Evolutionary conservation across 768 basidiomycete genomes (phyloP).

Genomic region (Antrodiella citrinella): DNA sequence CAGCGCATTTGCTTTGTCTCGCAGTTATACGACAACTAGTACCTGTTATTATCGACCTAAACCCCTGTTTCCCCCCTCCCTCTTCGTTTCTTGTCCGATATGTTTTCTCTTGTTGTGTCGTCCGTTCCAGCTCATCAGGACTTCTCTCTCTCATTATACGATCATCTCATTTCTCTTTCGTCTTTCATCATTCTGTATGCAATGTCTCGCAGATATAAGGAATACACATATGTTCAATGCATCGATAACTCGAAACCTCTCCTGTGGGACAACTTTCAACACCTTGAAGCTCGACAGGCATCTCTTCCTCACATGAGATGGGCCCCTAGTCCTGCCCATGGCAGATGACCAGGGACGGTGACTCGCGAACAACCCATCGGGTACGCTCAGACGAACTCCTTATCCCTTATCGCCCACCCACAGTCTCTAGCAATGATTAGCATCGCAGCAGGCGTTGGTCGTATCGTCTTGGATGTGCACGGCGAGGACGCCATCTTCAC

Average conservation of each 20-base stretch:
- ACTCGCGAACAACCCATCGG: too few relatives aligned
- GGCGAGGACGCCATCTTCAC: slow-evolving; percentile 57
- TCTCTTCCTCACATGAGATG: too few relatives aligned
- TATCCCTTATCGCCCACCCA: too few relatives aligned
- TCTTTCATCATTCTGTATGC: background rate
- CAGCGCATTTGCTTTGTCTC: background rate
- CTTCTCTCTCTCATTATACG: slow-evolving; percentile 8
- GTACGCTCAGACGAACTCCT: too few relatives aligned
- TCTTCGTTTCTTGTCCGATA: background rate
- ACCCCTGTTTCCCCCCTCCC: slow-evolving; percentile 1
- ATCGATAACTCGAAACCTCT: background rate
- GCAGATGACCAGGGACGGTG: too few relatives aligned
- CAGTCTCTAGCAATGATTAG: slow-evolving; percentile 5
- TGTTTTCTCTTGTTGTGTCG: background rate
- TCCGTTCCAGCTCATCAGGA: slow-evolving; percentile 8
- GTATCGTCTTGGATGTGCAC: slow-evolving; percentile 44
- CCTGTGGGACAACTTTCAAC: background rate
- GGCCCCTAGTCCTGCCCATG: too few relatives aligned
- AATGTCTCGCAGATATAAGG: background rate
- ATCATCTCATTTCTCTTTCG: background rate
- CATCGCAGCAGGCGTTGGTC: slow-evolving; percentile 40
- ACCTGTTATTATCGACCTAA: slow-evolving; percentile 5
- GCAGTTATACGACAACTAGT: background rate
- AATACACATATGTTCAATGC: background rate
- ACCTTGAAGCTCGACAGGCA: too few relatives aligned